Conservation (phyloP, 2,329 filamentous ascomycete species). For the Ilyonectria robusta region DNA sequence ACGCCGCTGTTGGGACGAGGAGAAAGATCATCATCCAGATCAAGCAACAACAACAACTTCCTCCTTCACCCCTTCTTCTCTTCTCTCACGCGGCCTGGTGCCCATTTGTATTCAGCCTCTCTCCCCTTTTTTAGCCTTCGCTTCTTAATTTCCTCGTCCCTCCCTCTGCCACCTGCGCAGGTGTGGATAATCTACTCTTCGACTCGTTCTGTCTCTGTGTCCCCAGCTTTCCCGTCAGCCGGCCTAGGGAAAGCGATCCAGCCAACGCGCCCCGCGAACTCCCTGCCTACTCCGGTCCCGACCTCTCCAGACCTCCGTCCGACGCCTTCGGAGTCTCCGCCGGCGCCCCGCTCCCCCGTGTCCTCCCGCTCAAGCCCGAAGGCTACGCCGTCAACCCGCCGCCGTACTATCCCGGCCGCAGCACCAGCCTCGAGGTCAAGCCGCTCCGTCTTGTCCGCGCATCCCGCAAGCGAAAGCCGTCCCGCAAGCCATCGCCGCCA, state of each 20-base stretch:
- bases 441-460: slow-evolving; percentile 38
- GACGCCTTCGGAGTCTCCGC: slow-evolving; percentile 33
- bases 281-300: slow-evolving; percentile 36
- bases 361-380: slow-evolving; percentile 38
- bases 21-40: slow-evolving; percentile 24
- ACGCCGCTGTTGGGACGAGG: slow-evolving; percentile 8
- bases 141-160: slow-evolving; percentile 13
- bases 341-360: slow-evolving; percentile 35
- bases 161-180: slow-evolving; percentile 33
- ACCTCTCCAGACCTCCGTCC: slow-evolving; percentile 20
- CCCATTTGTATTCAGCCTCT: slow-evolving; percentile 8
- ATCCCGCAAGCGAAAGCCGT: slow-evolving; percentile 31
- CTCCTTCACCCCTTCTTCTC: slow-evolving; percentile 6
- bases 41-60: slow-evolving; percentile 23
- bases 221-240: slow-evolving; percentile 37
- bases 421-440: slow-evolving; percentile 36
- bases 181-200: slow-evolving; percentile 39
- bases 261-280: slow-evolving; percentile 21
- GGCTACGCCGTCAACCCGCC: slow-evolving; percentile 37
- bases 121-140: background rate
- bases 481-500: slow-evolving; percentile 21
- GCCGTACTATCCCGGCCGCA: slow-evolving; percentile 35
- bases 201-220: slow-evolving; percentile 39
- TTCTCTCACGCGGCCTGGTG: slow-evolving; percentile 26
- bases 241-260: slow-evolving; percentile 34